Percentiles rank a stretch among this genome's conserved stretches.
These are phyloP conservation scores for Ampelomyces quisqualis DNA, from an alignment of 2,329 filamentous ascomycete genomes.

Conservation along the genomic window DNA sequence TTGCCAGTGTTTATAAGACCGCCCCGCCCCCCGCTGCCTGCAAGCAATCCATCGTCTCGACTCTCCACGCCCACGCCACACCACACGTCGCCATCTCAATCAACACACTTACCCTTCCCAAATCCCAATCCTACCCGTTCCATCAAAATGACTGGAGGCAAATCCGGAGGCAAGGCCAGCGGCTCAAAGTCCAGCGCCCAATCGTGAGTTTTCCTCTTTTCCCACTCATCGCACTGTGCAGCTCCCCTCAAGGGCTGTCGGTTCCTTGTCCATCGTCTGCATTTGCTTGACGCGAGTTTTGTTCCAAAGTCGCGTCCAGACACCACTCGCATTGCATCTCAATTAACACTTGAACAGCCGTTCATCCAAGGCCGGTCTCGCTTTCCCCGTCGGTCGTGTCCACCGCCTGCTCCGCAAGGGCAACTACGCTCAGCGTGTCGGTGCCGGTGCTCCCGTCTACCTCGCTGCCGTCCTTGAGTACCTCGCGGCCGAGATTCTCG, in stretches of 20 bases:
- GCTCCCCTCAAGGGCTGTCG: constrained; percentile 15
- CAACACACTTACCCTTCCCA: constrained; percentile 17
- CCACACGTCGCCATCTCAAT: constrained; percentile 24
- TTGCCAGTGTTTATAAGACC: constrained; percentile 45
- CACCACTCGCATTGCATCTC: constrained; percentile 23
- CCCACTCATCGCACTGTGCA: constrained; percentile 5
- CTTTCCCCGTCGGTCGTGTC: constrained; percentile 98
- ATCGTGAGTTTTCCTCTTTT: constrained; percentile 71
- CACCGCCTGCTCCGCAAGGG: constrained; percentile 98
- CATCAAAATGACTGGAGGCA: constrained; percentile 99
- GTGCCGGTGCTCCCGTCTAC: constrained; percentile 96
- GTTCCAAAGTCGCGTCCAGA: no score
- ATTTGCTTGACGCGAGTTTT: constrained; percentile 39
- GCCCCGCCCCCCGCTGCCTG: constrained; percentile 40
- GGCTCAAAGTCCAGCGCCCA: constrained; percentile 94
- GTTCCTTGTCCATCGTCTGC: background rate
- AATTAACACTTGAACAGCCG: constrained; percentile 60
- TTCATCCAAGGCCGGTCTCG: constrained; percentile 98
- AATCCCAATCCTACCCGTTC: constrained; percentile 43
- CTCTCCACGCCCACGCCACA: constrained; percentile 29
- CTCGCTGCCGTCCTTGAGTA: constrained; percentile 98
- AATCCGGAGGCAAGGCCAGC: constrained; percentile 99
- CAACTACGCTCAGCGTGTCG: constrained; percentile 99
- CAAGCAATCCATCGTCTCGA: constrained; percentile 46
- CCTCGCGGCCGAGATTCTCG: constrained; percentile 96